Evolutionary conservation across 345 rosid species (phyloP).

Genomic region (Ceriops tagal): DNA sequence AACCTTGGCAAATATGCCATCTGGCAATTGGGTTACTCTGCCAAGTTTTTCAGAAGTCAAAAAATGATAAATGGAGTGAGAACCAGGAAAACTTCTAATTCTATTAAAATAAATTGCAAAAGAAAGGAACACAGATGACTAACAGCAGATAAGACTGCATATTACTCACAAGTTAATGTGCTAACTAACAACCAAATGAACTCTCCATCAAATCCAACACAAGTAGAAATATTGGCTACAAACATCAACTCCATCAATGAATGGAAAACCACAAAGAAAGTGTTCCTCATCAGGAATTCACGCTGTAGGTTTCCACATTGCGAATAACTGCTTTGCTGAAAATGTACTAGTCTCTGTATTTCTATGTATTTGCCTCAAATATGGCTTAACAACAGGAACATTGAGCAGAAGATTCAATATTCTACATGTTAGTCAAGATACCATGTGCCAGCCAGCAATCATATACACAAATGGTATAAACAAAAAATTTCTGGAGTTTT

Average conservation of each 20-base stretch:
- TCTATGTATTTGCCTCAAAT: background rate
- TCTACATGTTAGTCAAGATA: background rate
- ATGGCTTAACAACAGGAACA: background rate
- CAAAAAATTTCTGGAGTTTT: background rate
- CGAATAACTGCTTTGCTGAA: background rate
- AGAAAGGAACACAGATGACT: background rate
- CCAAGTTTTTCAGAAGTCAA: slow-evolving; percentile 32
- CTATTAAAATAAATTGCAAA: background rate
- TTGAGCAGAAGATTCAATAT: no score
- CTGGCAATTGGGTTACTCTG: slow-evolving; percentile 98
- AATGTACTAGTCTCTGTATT: background rate
- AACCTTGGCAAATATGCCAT: slow-evolving; percentile 97
- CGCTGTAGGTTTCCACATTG: background rate
- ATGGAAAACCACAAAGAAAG: background rate
- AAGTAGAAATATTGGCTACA: background rate
- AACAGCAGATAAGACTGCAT: background rate
- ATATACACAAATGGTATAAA: background rate
- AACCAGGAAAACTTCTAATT: background rate
- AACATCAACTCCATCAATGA: background rate
- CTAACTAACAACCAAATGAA: background rate
- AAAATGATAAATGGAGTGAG: slow-evolving; percentile 5
- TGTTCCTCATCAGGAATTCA: background rate
- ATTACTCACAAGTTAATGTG: background rate
- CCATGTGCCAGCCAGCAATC: background rate
- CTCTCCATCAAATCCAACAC: background rate